A percentile compares a stretch with the other conserved stretches of the same genome.
These are phyloP conservation scores for Colletotrichum plurivorum DNA, from an alignment of 2,329 filamentous ascomycete species.

Conservation along the genomic window DNA sequence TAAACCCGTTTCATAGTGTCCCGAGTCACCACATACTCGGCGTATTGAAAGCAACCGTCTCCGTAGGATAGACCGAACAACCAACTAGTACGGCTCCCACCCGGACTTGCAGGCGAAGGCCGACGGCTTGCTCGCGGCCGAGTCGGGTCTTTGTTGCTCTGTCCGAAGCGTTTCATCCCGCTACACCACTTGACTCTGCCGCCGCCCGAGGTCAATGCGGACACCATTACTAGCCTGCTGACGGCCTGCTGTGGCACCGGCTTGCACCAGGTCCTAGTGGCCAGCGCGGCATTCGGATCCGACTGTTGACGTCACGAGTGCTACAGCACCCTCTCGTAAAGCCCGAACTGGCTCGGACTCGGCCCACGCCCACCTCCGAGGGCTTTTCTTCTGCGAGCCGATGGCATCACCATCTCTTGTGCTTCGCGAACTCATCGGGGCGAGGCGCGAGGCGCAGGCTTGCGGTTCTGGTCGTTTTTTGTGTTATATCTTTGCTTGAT, in stretches of 20 bases:
- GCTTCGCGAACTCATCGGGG: background rate
- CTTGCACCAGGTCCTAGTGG: background rate
- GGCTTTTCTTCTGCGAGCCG: background rate
- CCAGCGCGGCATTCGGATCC: constrained; percentile 4
- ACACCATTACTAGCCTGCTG: background rate
- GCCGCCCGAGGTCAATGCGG: constrained; percentile 3
- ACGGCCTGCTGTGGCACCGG: background rate
- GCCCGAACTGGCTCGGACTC: constrained; percentile 24
- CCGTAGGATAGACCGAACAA: too few relatives aligned
- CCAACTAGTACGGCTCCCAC: background rate
- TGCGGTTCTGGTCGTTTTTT: background rate
- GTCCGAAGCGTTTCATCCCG: constrained; percentile 22
- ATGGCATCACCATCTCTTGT: constrained; percentile 6
- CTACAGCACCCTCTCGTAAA: constrained; percentile 10
- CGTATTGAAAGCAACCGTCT: too few relatives aligned
- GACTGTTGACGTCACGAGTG: constrained; percentile 31
- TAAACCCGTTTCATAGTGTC: too few relatives aligned
- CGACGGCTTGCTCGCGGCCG: constrained; percentile 10
- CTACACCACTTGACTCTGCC: background rate
- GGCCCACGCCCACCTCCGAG: constrained; percentile 20
- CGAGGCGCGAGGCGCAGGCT: background rate
- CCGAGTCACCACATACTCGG: too few relatives aligned
- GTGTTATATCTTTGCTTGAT: background rate
- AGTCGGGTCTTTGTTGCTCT: background rate
- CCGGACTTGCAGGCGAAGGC: constrained; percentile 1